These are phyloP conservation scores for Candida labiduridarum DNA, from an alignment of 1,139 yeast species.

Conservation along the genomic window DNA sequence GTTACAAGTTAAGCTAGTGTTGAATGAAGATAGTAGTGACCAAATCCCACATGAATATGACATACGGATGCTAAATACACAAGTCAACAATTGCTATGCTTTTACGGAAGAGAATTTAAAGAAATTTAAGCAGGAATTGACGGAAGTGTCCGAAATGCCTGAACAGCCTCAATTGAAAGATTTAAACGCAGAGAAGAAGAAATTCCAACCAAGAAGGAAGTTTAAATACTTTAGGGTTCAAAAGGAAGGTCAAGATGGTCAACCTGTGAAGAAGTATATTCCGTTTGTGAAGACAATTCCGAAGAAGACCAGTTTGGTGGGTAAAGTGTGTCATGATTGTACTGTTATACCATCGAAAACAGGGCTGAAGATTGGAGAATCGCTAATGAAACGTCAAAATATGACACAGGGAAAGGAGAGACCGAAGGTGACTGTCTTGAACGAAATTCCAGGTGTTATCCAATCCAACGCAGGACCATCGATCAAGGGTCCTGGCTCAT, in stretches of 20 bases:
- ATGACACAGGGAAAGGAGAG: constrained; percentile 46
- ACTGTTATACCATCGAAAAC: constrained; percentile 77
- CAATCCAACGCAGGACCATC: constrained; percentile 87
- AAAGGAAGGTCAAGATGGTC: constrained; percentile 21
- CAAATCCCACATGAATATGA: constrained; percentile 84
- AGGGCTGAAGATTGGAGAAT: constrained; percentile 67
- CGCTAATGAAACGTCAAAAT: constrained; percentile 49
- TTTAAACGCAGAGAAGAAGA: constrained; percentile 31
- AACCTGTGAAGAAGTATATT: constrained; percentile 46
- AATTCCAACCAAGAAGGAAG: constrained; percentile 25
- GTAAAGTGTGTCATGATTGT: constrained; percentile 92
- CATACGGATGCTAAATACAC: constrained; percentile 71
- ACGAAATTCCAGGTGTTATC: constrained; percentile 84
- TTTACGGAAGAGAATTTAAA: constrained; percentile 86
- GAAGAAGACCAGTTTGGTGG: constrained; percentile 80
- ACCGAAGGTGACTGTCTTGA: constrained; percentile 77
- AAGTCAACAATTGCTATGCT: constrained; percentile 83
- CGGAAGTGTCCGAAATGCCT: constrained; percentile 53
- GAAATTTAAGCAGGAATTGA: constrained; percentile 61
- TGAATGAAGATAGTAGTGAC: constrained; percentile 43
- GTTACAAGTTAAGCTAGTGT: constrained; percentile 58
- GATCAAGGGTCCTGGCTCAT: constrained; percentile 65
- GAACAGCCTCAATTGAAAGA: constrained; percentile 46
- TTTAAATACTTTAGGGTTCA: constrained; percentile 34
- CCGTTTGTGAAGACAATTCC: constrained; percentile 84